Evolutionary conservation across 2,329 filamentous ascomycete genomes (phyloP).

Genomic region (Cercospora berteroae): DNA sequence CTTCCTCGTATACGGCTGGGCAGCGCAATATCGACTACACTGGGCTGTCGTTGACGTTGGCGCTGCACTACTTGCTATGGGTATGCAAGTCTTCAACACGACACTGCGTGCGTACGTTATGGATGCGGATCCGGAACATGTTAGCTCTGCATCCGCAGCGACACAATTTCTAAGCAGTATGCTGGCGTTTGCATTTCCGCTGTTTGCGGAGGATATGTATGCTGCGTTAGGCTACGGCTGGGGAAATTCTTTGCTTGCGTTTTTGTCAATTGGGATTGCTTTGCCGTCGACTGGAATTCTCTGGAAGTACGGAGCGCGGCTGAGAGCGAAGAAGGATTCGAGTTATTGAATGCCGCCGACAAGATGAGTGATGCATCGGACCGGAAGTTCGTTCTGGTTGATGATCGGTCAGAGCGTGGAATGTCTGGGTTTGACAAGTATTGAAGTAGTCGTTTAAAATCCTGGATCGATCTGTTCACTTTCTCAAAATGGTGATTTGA

Average conservation of each 20-base stretch:
- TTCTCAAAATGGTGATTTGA: too few species aligned
- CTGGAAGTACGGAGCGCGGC: not conserved
- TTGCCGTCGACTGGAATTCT: not conserved
- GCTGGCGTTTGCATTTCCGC: not conserved
- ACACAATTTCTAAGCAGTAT: not conserved
- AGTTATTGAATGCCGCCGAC: not conserved
- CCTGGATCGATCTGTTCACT: too few species aligned
- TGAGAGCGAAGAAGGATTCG: not conserved
- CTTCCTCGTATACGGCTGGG: not conserved
- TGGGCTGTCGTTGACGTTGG: not conserved
- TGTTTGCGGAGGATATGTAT: not conserved
- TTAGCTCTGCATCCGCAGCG: not conserved
- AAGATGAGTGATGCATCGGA: too few species aligned
- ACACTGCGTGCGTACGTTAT: not conserved
- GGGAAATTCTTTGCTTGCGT: not conserved
- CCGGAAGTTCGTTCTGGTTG: too few species aligned
- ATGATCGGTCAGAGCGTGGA: too few species aligned
- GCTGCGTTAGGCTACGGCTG: not conserved
- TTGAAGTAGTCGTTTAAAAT: too few species aligned
- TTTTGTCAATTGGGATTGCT: not conserved
- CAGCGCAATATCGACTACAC: not conserved
- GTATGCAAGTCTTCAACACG: not conserved
- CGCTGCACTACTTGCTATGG: not conserved
- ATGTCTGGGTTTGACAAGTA: too few species aligned
- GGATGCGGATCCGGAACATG: not conserved